Base-by-base conservation (phyloP, 257 asterid genomes). In the Cynanchum wilfordii region DNA sequence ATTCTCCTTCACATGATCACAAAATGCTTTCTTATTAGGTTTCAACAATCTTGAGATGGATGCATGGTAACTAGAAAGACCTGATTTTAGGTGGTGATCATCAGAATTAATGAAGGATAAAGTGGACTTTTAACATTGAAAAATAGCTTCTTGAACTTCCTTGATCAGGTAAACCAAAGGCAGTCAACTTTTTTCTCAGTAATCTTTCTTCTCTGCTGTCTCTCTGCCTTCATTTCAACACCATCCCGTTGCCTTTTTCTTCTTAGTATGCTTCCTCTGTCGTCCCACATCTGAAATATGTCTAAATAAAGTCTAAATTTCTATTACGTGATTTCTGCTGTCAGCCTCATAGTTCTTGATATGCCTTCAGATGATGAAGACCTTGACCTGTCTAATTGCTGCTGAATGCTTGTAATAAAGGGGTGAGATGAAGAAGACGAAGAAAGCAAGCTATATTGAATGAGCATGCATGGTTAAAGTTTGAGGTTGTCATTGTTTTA, bases 361-460 rank as follows among this genome's bases (percentile, higher is more conserved):
- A 59, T 58, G 0, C 7, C 59, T 73, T 60, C 68, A 0, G 84
- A 78, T 42, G 86, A 80, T 49, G 83, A 72, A 65, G 83, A 73
- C 66, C 63, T 82, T 54, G 85, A 70, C 58, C 79, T 80, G 56
- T 45, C 66, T 52, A 83, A 44, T 2, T 75, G 76, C 66, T 80
- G 75, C 63, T 77, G 78, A 6, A 74, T 77, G 10, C 10, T 40
- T 0, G 57, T 58, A 33, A 76, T 30, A 55, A 73, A 59, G 9
- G 89, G 89, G 42, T 80, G 86, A 65, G 88, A 74, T 64, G 78
- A 74, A 10, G 45, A 42, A 40, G 10, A 38, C 3, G 42, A 40
- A 42, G 87, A 69, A 27, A 66, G 92, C 51, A 81, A 77, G 66
- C 87, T 86, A 73, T 75, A 2, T 80, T 51, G 84, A 80, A 68